Evolutionary conservation across 139 green algal species (phyloP).

Genomic region (Picochlorum sp.): DNA sequence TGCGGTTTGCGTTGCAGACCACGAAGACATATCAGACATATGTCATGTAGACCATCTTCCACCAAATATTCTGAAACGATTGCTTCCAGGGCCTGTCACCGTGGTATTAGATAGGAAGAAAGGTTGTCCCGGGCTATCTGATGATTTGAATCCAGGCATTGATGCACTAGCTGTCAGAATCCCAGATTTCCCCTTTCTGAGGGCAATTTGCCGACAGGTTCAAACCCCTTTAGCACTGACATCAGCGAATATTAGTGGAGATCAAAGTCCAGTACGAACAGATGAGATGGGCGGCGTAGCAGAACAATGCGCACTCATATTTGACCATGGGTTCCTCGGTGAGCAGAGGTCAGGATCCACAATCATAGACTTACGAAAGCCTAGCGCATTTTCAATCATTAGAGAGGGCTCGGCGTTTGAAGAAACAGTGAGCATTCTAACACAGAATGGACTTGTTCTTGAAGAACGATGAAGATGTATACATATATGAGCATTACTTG

Average conservation of each 20-base stretch:
- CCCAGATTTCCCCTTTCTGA: slow-evolving; percentile 48
- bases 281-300: slow-evolving; percentile 54
- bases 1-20: slow-evolving; percentile 54
- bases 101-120: slow-evolving; percentile 42
- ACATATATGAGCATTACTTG: slow-evolving; percentile 7
- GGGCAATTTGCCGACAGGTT: slow-evolving; percentile 29
- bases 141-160: slow-evolving; percentile 39
- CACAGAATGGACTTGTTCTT: not conserved
- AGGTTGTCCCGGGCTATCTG: slow-evolving; percentile 33
- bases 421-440: not conserved
- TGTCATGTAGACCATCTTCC: slow-evolving; percentile 29
- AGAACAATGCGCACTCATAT: slow-evolving; percentile 46
- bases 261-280: slow-evolving; percentile 23
- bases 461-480: not conserved
- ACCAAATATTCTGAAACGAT: slow-evolving; percentile 36
- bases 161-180: slow-evolving; percentile 45
- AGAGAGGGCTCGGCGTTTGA: slow-evolving; percentile 27
- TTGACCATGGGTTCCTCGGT: slow-evolving; percentile 39
- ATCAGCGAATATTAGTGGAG: slow-evolving; percentile 54
- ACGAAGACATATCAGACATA: slow-evolving; percentile 34
- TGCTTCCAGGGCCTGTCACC: slow-evolving; percentile 67
- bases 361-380: slow-evolving; percentile 50
- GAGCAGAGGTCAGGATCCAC: slow-evolving; percentile 45
- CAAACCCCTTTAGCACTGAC: slow-evolving; percentile 53
- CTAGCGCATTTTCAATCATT: slow-evolving; percentile 32